Evolutionary conservation across 169 alveolate genomes (phyloP).

Genomic region (Plasmodium inui): DNA sequence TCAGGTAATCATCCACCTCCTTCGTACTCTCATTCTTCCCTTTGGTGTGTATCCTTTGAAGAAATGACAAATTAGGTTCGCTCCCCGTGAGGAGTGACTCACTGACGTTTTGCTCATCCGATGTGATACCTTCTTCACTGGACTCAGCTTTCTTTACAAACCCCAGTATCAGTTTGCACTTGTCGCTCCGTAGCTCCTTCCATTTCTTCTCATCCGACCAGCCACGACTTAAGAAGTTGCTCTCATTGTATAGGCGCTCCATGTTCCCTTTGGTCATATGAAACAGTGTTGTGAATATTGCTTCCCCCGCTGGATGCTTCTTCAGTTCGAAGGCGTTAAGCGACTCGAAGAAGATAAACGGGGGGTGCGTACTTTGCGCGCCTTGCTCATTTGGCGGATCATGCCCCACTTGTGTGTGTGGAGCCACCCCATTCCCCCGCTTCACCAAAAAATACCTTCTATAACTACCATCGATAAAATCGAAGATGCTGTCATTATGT

Average conservation of each 20-base stretch:
- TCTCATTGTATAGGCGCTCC: slow-evolving; percentile 77
- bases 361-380: not conserved
- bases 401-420: not conserved
- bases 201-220: slow-evolving; percentile 80
- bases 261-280: slow-evolving; percentile 77
- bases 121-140: not conserved
- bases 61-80: not conserved
- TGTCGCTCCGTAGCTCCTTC: slow-evolving; percentile 75
- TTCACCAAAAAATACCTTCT: not conserved
- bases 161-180: slow-evolving; percentile 49
- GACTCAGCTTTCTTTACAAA: not conserved
- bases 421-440: not conserved
- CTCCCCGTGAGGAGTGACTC: not conserved
- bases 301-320: not conserved
- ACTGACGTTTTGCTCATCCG: not conserved
- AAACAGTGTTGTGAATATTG: not conserved
- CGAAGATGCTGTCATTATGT: slow-evolving; percentile 7
- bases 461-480: slow-evolving; percentile 17
- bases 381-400: not conserved
- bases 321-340: slow-evolving; percentile 41
- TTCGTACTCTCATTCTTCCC: not conserved
- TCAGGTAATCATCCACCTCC: not conserved
- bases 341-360: slow-evolving; percentile 20
- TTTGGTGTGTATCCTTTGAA: slow-evolving; percentile 1
- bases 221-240: slow-evolving; percentile 79